Base-by-base conservation (phyloP, 805 yeast species). In the Metschnikowia santaceciliae region DNA sequence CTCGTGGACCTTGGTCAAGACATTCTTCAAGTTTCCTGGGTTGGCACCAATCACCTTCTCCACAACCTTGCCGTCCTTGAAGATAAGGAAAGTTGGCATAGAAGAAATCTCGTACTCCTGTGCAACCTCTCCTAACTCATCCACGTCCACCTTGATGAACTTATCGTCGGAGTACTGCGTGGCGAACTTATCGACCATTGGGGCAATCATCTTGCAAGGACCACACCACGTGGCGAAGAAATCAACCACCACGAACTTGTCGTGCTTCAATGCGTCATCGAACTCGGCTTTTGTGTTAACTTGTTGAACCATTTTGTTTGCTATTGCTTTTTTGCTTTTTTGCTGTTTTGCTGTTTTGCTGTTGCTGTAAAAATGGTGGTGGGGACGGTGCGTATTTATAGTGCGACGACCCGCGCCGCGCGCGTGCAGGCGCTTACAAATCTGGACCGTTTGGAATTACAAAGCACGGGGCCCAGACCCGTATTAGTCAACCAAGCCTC, bases 211-310 rank as follows among this genome's bases (percentile, higher is more conserved):
- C 81, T 92, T 94, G 80, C 99, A 92, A 55, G 99, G 98, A 61
- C 97, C 97, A 74, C 99, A 92, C 97, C 98, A 94, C 55, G 91
- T 83, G 63, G 98, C 98, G 67, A 82, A 91, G 78, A 92, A 94
- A 77, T 94, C 98, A 61, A 94, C 89, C 61, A 94, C 91, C 61
- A 90, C 91, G 66, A 90, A 78, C 62, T 86, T 88, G 59, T 80
- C 81, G 63, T 76, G 77, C 52, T 71, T 61, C 64, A 86, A 79
- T 58, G 84, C 86, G 53, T 77, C 75, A 49, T 80, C 74, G 79
- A 91, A 92, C 69, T 90, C 91, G 51, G 67, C 61, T 42, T 56
- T 61, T 47, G 65, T 56, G 13, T 61, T 47, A 51, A 74, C 60
- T 55, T 60, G 48, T 43, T 68, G 63, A 54, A 74, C 78, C 78